Evolutionary conservation across 306 rosid species (phyloP).

Genomic region (Astragalus membranaceus): DNA sequence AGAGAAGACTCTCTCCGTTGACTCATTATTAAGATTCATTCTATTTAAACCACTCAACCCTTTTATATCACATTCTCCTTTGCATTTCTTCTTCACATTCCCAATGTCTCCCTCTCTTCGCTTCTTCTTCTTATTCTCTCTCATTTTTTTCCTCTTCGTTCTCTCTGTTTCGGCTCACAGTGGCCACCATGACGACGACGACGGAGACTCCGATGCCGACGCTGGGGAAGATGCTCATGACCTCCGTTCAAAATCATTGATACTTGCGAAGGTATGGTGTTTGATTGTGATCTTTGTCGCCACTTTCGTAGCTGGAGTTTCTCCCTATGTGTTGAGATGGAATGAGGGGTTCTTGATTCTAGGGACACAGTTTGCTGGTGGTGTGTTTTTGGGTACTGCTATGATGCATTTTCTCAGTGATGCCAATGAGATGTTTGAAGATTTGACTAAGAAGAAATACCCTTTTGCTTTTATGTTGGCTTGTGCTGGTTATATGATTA

Average conservation of each 20-base stretch:
- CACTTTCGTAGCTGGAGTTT: conserved; percentile 54
- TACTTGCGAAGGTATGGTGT: conserved; percentile 52
- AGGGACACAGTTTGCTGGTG: conserved; percentile 79
- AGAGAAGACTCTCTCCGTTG: neutral
- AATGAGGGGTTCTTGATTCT: conserved; percentile 56
- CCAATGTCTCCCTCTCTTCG: conserved; percentile 16
- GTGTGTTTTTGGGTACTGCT: conserved; percentile 72
- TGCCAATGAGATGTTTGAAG: conserved; percentile 50
- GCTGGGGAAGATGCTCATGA: neutral
- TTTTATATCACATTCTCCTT: neutral
- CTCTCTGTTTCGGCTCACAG: conserved; percentile 45
- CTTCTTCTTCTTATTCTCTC: neutral
- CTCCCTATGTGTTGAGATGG: conserved; percentile 64
- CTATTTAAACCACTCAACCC: neutral
- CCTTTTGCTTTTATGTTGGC: conserved; percentile 79
- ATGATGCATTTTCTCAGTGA: conserved; percentile 79
- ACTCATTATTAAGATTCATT: neutral
- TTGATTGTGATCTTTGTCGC: conserved; percentile 46
- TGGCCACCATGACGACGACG: conserved; percentile 27
- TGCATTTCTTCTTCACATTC: neutral
- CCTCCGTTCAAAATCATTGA: conserved; percentile 45
- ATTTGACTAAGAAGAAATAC: conserved; percentile 44
- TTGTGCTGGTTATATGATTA: conserved; percentile 52
- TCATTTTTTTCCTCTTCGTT: conserved; percentile 26
- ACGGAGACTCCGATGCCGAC: neutral